Conservation (phyloP, 2,329 filamentous ascomycete genomes). For the Aspergillus floridensis region DNA sequence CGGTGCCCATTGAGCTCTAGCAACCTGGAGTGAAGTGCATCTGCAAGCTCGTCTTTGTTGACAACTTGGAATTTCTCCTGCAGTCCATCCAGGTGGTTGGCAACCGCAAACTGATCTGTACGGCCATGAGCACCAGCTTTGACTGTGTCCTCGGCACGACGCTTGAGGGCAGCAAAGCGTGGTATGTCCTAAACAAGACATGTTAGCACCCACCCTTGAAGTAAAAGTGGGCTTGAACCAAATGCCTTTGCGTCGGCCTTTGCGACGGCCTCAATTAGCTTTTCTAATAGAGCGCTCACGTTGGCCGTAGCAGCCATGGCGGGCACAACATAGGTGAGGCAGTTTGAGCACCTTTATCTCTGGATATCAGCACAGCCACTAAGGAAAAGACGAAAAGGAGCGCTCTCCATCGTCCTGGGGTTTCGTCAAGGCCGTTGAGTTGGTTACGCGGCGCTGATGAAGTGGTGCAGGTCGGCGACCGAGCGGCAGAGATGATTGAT, state of each 20-base stretch:
- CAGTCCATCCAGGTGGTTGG: slow-evolving; percentile 64
- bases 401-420: neutral
- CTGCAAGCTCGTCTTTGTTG: slow-evolving; percentile 74
- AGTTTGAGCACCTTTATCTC: neutral
- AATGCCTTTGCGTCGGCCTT: slow-evolving; percentile 50
- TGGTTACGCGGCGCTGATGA: slow-evolving; percentile 18
- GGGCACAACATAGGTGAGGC: neutral
- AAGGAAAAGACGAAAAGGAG: neutral
- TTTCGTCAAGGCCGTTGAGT: neutral
- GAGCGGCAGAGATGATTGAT: neutral
- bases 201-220: slow-evolving; percentile 12
- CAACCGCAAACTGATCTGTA: slow-evolving; percentile 74
- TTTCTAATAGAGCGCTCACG: slow-evolving; percentile 64
- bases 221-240: slow-evolving; percentile 2
- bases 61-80: slow-evolving; percentile 84
- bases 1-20: slow-evolving; percentile 55
- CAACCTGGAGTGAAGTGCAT: slow-evolving; percentile 61
- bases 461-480: slow-evolving; percentile 7
- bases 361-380: neutral
- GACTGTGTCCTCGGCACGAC: slow-evolving; percentile 33
- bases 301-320: slow-evolving; percentile 69
- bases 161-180: slow-evolving; percentile 30
- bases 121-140: slow-evolving; percentile 54
- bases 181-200: slow-evolving; percentile 26
- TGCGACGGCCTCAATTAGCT: slow-evolving; percentile 66